A percentile compares a stretch with the other conserved stretches of the same genome.
Conservation (phyloP, 2,329 filamentous ascomycete species). For the Talaromyces sp. region DNA sequence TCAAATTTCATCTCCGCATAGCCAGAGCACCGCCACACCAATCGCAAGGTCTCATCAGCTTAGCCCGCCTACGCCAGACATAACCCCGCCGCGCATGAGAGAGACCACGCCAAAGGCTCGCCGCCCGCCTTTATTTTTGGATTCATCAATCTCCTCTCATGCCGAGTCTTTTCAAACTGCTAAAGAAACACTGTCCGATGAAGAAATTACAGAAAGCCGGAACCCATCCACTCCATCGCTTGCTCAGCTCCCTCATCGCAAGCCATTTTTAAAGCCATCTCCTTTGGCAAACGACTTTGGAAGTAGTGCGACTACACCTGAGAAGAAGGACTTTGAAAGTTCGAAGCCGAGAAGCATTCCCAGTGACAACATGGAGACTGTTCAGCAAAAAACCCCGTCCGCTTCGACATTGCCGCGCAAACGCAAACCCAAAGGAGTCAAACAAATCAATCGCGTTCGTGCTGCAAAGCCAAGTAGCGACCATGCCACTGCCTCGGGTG, state of each 20-base stretch:
- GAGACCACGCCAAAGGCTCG: constrained; percentile 29
- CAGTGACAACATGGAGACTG: constrained; percentile 15
- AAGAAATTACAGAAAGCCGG: constrained; percentile 48
- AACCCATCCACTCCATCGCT: constrained; percentile 12
- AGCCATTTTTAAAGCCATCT: constrained; percentile 10
- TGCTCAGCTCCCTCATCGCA: constrained; percentile 25
- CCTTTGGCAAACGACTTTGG: constrained; percentile 31
- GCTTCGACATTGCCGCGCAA: constrained; percentile 1
- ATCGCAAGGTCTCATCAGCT: constrained; percentile 59
- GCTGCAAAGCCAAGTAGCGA: background rate
- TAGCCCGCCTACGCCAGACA: constrained; percentile 68
- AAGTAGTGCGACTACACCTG: constrained; percentile 21
- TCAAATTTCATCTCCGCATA: constrained; percentile 15
- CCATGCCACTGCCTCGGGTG: background rate
- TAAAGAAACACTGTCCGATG: constrained; percentile 57
- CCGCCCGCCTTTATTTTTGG: constrained; percentile 48
- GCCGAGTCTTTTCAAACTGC: constrained; percentile 69
- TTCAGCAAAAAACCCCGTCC: background rate
- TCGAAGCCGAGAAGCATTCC: background rate
- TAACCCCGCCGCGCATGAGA: constrained; percentile 59
- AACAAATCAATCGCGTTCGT: background rate
- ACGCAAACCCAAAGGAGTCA: background rate
- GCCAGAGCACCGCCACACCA: constrained; percentile 17
- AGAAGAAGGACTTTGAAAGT: background rate
- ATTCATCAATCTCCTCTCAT: constrained; percentile 49